Evolutionary conservation across 495 filamentous ascomycete genomes (phyloP).

Genomic region (Penicillium silybi): DNA sequence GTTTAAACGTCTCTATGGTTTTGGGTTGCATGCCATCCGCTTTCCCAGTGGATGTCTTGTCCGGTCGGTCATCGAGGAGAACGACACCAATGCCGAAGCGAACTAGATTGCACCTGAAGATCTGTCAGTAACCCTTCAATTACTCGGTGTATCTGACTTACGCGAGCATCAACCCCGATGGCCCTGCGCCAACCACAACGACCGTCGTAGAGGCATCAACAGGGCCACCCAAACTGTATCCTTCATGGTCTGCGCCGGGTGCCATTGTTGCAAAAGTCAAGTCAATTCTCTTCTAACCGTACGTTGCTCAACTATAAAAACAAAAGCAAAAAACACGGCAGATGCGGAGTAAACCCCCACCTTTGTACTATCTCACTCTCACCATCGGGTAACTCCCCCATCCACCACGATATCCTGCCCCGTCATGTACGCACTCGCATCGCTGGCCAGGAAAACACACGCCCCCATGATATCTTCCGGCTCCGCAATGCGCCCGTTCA

Average conservation of each 20-base stretch:
- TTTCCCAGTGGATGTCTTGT: constrained; percentile 66
- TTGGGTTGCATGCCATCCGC: constrained; percentile 79
- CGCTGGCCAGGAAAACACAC: constrained; percentile 76
- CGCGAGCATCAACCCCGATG: constrained; percentile 67
- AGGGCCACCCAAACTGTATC: constrained; percentile 10
- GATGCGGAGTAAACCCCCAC: constrained; percentile 24
- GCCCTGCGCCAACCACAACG: constrained; percentile 66
- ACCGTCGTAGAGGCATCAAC: constrained; percentile 45
- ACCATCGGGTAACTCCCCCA: constrained; percentile 35
- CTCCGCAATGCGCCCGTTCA: constrained; percentile 66
- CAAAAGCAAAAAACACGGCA: too few relatives aligned
- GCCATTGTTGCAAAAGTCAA: constrained; percentile 17
- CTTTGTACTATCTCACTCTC: constrained; percentile 10
- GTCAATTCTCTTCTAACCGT: too few relatives aligned
- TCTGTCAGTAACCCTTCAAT: background rate
- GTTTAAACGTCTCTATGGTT: constrained; percentile 69
- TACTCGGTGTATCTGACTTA: constrained; percentile 24
- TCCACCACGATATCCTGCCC: constrained; percentile 64
- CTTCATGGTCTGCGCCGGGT: constrained; percentile 26
- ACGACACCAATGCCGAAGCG: constrained; percentile 66
- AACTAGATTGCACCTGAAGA: constrained; percentile 54
- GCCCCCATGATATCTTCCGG: constrained; percentile 80
- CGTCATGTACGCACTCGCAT: constrained; percentile 76
- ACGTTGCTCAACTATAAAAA: too few relatives aligned
- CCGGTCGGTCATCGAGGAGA: constrained; percentile 67